Base-by-base conservation (phyloP, 1,284 basidiomycete genomes). In the Sporisorium reilianum region DNA sequence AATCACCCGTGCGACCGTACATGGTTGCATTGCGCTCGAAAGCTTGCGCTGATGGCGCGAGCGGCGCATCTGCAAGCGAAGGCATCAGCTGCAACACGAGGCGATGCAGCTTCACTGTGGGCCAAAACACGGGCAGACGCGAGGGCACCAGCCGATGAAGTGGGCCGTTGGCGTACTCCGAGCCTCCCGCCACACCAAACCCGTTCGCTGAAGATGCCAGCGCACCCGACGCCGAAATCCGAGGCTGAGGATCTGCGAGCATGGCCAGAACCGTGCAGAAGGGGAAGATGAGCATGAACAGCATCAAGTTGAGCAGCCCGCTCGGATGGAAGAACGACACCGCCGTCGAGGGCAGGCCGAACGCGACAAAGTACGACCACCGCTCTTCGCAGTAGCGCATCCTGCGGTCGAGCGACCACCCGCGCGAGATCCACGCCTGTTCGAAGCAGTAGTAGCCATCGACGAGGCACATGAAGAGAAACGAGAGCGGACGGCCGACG, bases 371-470 rank as follows among this genome's bases (percentile, higher is more conserved):
- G 69, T 83, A 84, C 46, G 80, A 77, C 83, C 83, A 84, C 16
- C 82, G 58, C 36, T 72, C 75, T 58, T 84, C 83, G 59, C 78
- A 78, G 63, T 79, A 84, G n/a, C 82, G 71, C 72, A 82, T 73
- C n/a, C 83, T 62, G 16, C 69, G 61, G 18, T 67, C 69, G n/a
- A 77, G 60, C 28, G 61, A 69, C 60, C 67, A 75, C 16, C 83
- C 83, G 30, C 80, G 72, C 10, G 79, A 79, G 46, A 73, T 70
- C 82, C 82, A 82, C 3, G 76, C 76, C 38, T 79, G 81, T 57
- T 84, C 83, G 48, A 83, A 84, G 72, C 82, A 84, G 76, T 84
- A 84, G 64, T 78, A 84, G 28, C 79, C 82, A 50, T 84, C 83
- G 40, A 84, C 74, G 25, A 84, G 62, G 46, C 64, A 69, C 81